Conservation (phyloP, 805 yeast species). For the Vanderwaltozyma tropicalis region DNA sequence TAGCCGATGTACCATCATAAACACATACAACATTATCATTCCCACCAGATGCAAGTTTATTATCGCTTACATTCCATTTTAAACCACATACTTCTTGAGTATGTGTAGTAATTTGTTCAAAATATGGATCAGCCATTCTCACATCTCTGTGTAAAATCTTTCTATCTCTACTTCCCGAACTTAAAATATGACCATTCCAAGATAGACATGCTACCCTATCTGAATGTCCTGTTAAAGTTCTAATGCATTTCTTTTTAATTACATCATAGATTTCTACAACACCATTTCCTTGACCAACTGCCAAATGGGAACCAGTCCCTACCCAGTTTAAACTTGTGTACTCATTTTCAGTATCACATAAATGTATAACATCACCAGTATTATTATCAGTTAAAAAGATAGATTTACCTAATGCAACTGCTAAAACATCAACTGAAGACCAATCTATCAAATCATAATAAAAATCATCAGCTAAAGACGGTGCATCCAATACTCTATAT, state of each 20-base stretch:
- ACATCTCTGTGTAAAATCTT: constrained; percentile 86
- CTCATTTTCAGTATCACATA: constrained; percentile 67
- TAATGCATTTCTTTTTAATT: constrained; percentile 62
- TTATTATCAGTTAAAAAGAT: constrained; percentile 89
- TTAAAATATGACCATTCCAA: constrained; percentile 86
- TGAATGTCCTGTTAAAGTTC: constrained; percentile 88
- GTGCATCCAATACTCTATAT: constrained; percentile 89
- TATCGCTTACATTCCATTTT: constrained; percentile 85
- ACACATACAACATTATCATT: constrained; percentile 78
- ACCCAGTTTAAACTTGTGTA: constrained; percentile 89
- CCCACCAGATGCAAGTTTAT: constrained; percentile 90
- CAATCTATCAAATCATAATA: constrained; percentile 88
- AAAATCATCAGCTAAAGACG: constrained; percentile 88
- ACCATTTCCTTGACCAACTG: constrained; percentile 83
- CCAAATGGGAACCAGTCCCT: constrained; percentile 87
- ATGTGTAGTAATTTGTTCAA: constrained; percentile 62
- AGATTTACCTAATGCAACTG: constrained; percentile 80
- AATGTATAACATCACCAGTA: constrained; percentile 69
- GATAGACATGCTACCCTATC: constrained; percentile 78
- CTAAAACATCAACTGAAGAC: constrained; percentile 83
- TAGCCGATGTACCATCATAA: constrained; percentile 67
- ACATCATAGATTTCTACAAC: constrained; percentile 94
- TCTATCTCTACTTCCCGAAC: constrained; percentile 82
- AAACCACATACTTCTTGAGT: constrained; percentile 95
- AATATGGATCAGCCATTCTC: constrained; percentile 71